A percentile compares a stretch with the other conserved stretches of the same genome.
phyloP scores from a whole-genome alignment of 495 filamentous ascomycete species.

The Talaromyces wortmannii region DNA sequence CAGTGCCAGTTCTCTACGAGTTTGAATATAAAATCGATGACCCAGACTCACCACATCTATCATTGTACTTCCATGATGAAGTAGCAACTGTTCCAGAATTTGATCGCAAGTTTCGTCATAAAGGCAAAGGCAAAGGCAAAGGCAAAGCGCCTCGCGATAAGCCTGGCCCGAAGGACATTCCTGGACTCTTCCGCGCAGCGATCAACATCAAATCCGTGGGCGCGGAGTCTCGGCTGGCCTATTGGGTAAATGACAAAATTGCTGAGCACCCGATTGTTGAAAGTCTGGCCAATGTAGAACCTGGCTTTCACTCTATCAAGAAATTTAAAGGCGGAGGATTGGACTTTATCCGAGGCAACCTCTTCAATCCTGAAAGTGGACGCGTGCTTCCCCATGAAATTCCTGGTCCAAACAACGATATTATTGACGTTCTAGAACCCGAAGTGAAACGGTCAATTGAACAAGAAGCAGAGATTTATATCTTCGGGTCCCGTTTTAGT shows the following conservation, averaged over 20 bases:
- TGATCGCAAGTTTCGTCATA: background rate
- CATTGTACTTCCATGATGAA: slow-evolving; percentile 9
- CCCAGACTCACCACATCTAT: slow-evolving; percentile 10
- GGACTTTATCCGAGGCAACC: slow-evolving; percentile 22
- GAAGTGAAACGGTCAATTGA: slow-evolving; percentile 18
- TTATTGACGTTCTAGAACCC: slow-evolving; percentile 22
- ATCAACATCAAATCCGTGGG: slow-evolving; percentile 22
- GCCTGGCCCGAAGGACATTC: slow-evolving; percentile 2
- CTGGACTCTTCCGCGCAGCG: slow-evolving; percentile 12
- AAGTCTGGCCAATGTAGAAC: slow-evolving; percentile 9
- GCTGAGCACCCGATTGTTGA: slow-evolving; percentile 14
- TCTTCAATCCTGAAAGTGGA: slow-evolving; percentile 16
- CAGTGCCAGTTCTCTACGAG: slow-evolving; percentile 1
- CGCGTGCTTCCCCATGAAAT: slow-evolving; percentile 18
- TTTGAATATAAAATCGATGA: slow-evolving; percentile 7
- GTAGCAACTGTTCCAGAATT: background rate
- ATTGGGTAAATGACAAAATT: slow-evolving; percentile 14
- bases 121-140: background rate
- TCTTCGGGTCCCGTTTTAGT: slow-evolving; percentile 17
- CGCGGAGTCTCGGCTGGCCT: slow-evolving; percentile 17
- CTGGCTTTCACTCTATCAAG: slow-evolving; percentile 10
- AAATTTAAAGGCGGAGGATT: slow-evolving; percentile 6
- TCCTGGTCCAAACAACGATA: slow-evolving; percentile 17
- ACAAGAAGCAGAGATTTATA: slow-evolving; percentile 17
- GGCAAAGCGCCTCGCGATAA: background rate